Conservation (phyloP, 2,329 filamentous ascomycete species). For the Cercospora sp. region DNA sequence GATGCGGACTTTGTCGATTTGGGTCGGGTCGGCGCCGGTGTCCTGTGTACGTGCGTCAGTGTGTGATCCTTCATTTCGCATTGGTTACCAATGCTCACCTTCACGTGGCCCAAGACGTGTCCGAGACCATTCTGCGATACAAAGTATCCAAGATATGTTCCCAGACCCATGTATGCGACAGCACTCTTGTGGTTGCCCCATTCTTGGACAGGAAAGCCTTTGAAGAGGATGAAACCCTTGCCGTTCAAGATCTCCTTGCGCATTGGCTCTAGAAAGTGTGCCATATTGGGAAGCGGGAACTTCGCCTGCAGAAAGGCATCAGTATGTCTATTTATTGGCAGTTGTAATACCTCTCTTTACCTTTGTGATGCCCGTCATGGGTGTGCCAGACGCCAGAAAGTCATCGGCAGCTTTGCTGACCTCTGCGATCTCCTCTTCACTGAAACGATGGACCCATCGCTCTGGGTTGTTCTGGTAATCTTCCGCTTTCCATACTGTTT, state of each 20-base stretch:
- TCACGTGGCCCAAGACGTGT: constrained; percentile 85
- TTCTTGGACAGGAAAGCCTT: constrained; percentile 72
- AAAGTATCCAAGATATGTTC: constrained; percentile 81
- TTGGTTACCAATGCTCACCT: constrained; percentile 41
- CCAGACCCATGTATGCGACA: constrained; percentile 84
- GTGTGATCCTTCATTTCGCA: background rate
- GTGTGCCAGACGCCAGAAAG: constrained; percentile 65
- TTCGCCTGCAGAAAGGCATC: constrained; percentile 45
- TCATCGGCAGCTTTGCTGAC: constrained; percentile 66
- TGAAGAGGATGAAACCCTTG: constrained; percentile 89
- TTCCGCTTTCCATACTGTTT: constrained; percentile 70
- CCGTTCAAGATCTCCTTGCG: constrained; percentile 72
- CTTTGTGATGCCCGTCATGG: constrained; percentile 70
- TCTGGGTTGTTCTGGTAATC: constrained; percentile 65
- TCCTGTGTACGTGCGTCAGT: constrained; percentile 55
- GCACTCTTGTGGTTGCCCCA: constrained; percentile 82
- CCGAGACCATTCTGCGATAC: constrained; percentile 82
- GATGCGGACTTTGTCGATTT: constrained; percentile 85
- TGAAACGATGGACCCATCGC: constrained; percentile 72
- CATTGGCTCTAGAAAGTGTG: constrained; percentile 56
- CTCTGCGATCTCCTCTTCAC: constrained; percentile 65
- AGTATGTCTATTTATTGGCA: background rate
- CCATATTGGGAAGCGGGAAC: constrained; percentile 62
- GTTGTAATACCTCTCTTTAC: constrained; percentile 34
- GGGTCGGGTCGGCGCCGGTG: constrained; percentile 74